Base-by-base conservation (phyloP, 257 asterid species). In the Striga asiatica region DNA sequence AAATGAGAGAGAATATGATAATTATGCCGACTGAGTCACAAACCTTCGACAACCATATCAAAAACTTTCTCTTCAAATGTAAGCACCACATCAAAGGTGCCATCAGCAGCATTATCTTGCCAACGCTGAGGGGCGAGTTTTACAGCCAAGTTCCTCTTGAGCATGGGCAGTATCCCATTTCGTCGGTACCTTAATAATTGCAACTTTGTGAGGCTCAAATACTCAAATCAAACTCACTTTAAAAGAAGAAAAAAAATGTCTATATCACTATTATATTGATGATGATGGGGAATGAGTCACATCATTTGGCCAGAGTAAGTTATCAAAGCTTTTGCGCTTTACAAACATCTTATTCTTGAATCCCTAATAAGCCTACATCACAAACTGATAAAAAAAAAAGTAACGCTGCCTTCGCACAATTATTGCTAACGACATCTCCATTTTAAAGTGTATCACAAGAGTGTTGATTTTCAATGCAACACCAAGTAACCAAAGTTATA, bases 11-110 rank as follows among this genome's bases (percentile, higher is more conserved):
- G 31, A 34, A 50, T 21, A 19, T 14, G 41, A 17, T 5, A 35
- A 46, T 5, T 17, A 21, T 31, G 57, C 34, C 12, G 32, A 21
- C 7, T 32, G 57, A 35, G 48, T 46, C 16, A 70, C 83, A 19
- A 65, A 92, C 98, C 98, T 88, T 92, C 95, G 60, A 82, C 68
- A 66, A 88, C 95, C 94, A 82, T 84, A 71, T 92, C 98, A 9
- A 92, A 92, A 22, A 92, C 98, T 66, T 92, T 88, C 60, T 88
- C 98, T 73, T 92, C 98, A 59, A 92, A 92, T 0, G 95, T 72
- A 70, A 92, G 85, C 41, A 92, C 98, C 23, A 88, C 94, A 34
- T 92, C 98, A 46, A 92, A 92, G 32, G 77, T 48, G 12, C 98
- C 98, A 71, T 92, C 98, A 6, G 75, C 68, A 8, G 88, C 94